phyloP scores from a whole-genome alignment of 306 rosid genomes.

The Lathyrus aphaca region DNA sequence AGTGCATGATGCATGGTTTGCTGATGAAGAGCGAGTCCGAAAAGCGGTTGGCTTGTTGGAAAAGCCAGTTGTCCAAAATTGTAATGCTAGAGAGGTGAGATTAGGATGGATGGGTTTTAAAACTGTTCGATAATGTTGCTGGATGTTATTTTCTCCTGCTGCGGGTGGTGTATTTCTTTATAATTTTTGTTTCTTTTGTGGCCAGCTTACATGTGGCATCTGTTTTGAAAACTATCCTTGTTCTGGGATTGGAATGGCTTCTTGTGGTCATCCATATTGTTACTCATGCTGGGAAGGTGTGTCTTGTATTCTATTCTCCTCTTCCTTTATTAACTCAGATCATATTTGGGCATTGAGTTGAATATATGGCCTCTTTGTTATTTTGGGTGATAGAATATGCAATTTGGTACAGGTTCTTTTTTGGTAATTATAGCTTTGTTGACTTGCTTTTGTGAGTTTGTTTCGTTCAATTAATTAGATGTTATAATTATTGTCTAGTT shows the following conservation, averaged over 20 bases:
- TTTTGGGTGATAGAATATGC: conserved; percentile 21
- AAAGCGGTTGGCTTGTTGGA: conserved; percentile 70
- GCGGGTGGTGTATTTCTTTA: conserved; percentile 18
- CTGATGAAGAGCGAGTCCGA: conserved; percentile 66
- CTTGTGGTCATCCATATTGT: conserved; percentile 85
- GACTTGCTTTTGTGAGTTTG: conserved; percentile 20
- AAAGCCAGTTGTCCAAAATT: conserved; percentile 45
- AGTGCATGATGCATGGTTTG: conserved; percentile 87
- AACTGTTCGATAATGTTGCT: conserved; percentile 24
- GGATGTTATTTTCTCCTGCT: conserved; percentile 23
- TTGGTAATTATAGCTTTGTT: not conserved
- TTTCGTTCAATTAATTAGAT: conserved; percentile 6
- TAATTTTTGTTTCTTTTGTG: conserved; percentile 18
- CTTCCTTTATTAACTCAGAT: conserved; percentile 25
- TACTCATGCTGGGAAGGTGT: conserved; percentile 69
- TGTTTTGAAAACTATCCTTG: conserved; percentile 66
- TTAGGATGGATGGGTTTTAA: conserved; percentile 14
- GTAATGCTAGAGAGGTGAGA: conserved; percentile 54
- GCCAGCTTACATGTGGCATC: conserved; percentile 71
- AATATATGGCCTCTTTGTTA: not conserved
- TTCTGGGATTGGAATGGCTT: conserved; percentile 55
- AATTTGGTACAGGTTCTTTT: conserved; percentile 13
- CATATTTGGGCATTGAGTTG: conserved; percentile 13
- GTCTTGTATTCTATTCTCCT: conserved; percentile 25
- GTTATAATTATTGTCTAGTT: conserved; percentile 11